Conservation (phyloP, 2,329 filamentous ascomycete species). For the Claviceps purpurea region DNA sequence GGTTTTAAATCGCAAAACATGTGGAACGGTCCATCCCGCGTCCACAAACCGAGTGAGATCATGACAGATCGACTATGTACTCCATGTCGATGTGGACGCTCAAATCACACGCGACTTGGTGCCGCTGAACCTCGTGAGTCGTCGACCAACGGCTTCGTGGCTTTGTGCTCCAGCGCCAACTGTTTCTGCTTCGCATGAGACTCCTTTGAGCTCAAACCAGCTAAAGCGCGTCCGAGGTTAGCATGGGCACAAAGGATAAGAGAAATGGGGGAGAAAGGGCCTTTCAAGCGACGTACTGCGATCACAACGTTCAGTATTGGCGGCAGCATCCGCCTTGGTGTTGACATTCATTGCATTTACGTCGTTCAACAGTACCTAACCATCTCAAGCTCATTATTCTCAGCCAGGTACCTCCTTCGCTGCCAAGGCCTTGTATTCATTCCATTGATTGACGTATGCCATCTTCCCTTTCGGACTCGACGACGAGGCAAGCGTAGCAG, state of each 20-base stretch:
- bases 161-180: constrained; percentile 75
- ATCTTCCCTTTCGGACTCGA: constrained; percentile 16
- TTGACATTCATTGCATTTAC: constrained; percentile 7
- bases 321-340: constrained; percentile 15
- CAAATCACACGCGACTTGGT: constrained; percentile 24
- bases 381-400: background rate
- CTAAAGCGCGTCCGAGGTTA: background rate
- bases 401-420: background rate
- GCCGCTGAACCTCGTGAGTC: constrained; percentile 49
- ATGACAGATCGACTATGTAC: too few relatives aligned
- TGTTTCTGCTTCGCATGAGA: constrained; percentile 88
- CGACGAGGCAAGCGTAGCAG: constrained; percentile 21
- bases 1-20: background rate
- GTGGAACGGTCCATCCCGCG: background rate
- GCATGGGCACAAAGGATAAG: background rate
- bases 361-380: background rate
- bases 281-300: constrained; percentile 20
- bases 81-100: background rate
- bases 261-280: background rate
- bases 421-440: constrained; percentile 13
- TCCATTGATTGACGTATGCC: constrained; percentile 25
- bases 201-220: constrained; percentile 53
- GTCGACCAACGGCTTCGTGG: constrained; percentile 85
- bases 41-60: too few relatives aligned
- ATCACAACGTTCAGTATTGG: constrained; percentile 27